Conservation (phyloP, 768 basidiomycete species). For the Sistotremastrum suecicum region DNA sequence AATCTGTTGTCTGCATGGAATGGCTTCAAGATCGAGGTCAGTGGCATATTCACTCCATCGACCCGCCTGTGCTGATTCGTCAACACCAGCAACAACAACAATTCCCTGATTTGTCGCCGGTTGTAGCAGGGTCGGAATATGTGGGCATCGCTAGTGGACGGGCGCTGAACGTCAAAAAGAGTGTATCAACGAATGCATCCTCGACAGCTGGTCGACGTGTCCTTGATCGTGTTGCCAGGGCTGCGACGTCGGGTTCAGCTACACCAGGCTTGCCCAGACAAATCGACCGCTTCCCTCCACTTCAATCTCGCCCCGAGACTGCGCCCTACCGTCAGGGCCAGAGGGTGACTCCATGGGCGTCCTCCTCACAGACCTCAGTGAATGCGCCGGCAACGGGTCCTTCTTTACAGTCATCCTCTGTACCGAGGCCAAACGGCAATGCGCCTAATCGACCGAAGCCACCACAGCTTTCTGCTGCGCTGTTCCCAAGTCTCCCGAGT, state of each 20-base stretch:
- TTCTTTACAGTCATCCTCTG: neutral
- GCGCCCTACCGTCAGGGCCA: constrained; percentile 27
- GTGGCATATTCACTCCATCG: neutral
- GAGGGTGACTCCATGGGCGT: constrained; percentile 51
- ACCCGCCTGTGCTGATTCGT: neutral
- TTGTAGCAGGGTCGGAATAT: constrained; percentile 47
- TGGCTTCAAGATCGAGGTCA: constrained; percentile 70
- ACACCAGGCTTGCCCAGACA: constrained; percentile 11
- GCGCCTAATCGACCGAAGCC: constrained; percentile 15
- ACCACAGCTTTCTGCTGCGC: constrained; percentile 5
- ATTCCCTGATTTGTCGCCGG: constrained; percentile 64
- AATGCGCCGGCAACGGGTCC: neutral
- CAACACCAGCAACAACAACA: constrained; percentile 58
- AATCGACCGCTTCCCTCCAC: constrained; percentile 23
- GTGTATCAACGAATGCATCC: constrained; percentile 44
- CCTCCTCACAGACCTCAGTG: constrained; percentile 5
- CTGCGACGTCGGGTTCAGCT: constrained; percentile 32
- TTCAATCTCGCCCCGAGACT: constrained; percentile 10
- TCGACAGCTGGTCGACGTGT: constrained; percentile 50
- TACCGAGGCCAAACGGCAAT: constrained; percentile 1
- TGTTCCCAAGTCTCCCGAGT: constrained; percentile 59
- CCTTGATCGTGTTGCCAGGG: constrained; percentile 79
- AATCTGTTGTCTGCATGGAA: constrained; percentile 69
- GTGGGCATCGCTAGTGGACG: constrained; percentile 72
- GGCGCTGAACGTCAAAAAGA: constrained; percentile 72